A percentile compares a stretch with the other conserved stretches of the same genome.
Conservation (phyloP, 2,329 filamentous ascomycete species). For the Chaetomiaceae sp. region DNA sequence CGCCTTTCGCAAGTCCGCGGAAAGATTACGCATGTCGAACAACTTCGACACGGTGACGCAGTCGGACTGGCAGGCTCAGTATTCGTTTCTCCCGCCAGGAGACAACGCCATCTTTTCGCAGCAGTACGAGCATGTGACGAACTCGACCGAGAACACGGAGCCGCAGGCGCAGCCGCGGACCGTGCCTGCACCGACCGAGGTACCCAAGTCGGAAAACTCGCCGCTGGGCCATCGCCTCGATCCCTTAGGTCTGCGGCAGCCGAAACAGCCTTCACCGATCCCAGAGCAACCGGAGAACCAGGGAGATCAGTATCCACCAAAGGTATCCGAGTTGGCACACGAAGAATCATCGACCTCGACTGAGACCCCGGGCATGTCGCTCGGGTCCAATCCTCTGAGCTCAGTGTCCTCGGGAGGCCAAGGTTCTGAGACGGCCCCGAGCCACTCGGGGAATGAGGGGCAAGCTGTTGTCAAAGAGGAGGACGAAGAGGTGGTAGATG, state of each 20-base stretch:
- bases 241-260: slow-evolving; percentile 40
- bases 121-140: slow-evolving; percentile 40
- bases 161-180: slow-evolving; percentile 38
- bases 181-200: slow-evolving; percentile 45
- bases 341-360: slow-evolving; percentile 39
- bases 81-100: slow-evolving; percentile 45
- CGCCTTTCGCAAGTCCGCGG: slow-evolving; percentile 41
- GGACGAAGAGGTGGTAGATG: slow-evolving; percentile 50
- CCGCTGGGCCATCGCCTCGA: slow-evolving; percentile 38
- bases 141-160: slow-evolving; percentile 35
- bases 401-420: slow-evolving; percentile 38
- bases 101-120: slow-evolving; percentile 44
- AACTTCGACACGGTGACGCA: slow-evolving; percentile 50
- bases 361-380: slow-evolving; percentile 38
- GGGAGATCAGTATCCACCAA: slow-evolving; percentile 35
- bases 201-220: slow-evolving; percentile 49
- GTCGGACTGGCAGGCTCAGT: slow-evolving; percentile 54
- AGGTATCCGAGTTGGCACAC: slow-evolving; percentile 34
- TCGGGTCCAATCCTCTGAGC: slow-evolving; percentile 39
- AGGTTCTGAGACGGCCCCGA: slow-evolving; percentile 32
- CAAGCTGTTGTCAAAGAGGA: slow-evolving; percentile 43
- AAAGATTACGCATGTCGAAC: slow-evolving; percentile 54
- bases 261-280: slow-evolving; percentile 38
- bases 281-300: slow-evolving; percentile 35
- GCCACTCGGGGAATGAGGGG: slow-evolving; percentile 37